Percentiles rank a stretch among this genome's conserved stretches.
Conservation (phyloP, 176 grass and related monocot species). For the Musa beccarii region DNA sequence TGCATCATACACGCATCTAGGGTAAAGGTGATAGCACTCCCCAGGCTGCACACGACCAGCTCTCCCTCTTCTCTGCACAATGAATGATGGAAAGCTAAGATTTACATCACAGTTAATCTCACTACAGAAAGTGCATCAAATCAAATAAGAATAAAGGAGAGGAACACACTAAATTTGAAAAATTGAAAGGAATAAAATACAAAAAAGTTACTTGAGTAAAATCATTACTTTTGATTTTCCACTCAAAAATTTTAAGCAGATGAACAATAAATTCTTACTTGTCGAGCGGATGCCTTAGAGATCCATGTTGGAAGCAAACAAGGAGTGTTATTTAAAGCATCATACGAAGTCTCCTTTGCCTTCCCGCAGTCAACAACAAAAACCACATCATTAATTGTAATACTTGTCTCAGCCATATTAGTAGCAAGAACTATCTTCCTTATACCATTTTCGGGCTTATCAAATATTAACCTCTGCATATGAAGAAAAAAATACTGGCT, state of each 20-base stretch:
- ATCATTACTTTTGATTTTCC: constrained; percentile 4
- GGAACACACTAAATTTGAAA: neutral
- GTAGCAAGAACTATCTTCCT: constrained; percentile 99
- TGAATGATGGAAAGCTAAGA: neutral
- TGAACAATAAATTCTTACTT: constrained; percentile 40
- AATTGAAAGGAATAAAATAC: neutral
- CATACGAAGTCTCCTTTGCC: constrained; percentile 98
- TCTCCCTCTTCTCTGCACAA: constrained; percentile 88
- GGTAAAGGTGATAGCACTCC: constrained; percentile 96
- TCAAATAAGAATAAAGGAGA: neutral
- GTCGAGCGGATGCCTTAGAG: constrained; percentile 91
- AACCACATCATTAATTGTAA: constrained; percentile 97
- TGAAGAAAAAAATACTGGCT: neutral
- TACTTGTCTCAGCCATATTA: constrained; percentile 98
- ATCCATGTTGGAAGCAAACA: constrained; percentile 98
- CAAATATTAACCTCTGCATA: constrained; percentile 92
- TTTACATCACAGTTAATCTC: constrained; percentile 12
- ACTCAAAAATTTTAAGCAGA: neutral
- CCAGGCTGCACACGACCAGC: constrained; percentile 91
- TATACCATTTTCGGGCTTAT: constrained; percentile 68
- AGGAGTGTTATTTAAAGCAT: constrained; percentile 98
- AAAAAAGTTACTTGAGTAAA: neutral
- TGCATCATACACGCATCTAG: constrained; percentile 74
- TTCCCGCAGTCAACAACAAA: constrained; percentile 98
- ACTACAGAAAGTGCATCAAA: neutral